phyloP scores from a whole-genome alignment of 768 basidiomycete genomes.

The Paxillus rubicundulus region DNA sequence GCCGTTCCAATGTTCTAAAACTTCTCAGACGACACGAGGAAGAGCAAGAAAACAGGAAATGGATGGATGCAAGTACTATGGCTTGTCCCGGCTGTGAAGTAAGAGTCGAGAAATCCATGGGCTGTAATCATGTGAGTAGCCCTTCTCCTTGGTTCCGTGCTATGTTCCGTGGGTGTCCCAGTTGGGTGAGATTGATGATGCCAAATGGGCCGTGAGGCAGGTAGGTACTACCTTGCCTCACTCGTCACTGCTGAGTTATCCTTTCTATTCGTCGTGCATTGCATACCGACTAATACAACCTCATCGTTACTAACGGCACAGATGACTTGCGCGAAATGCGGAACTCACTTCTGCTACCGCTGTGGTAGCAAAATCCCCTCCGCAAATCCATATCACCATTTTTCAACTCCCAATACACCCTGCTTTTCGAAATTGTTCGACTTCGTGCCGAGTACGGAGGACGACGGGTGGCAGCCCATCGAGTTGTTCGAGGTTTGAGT shows the following conservation, averaged over 20 bases:
- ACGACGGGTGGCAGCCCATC: slow-evolving; percentile 48
- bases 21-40: slow-evolving; percentile 67
- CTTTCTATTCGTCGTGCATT: background rate
- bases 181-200: background rate
- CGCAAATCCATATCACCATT: slow-evolving; percentile 65
- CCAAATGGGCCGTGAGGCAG: background rate
- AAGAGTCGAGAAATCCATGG: slow-evolving; percentile 70
- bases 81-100: slow-evolving; percentile 72
- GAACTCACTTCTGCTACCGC: slow-evolving; percentile 78
- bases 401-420: slow-evolving; percentile 46
- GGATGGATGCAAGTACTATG: slow-evolving; percentile 68
- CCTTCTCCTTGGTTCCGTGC: background rate
- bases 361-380: slow-evolving; percentile 57
- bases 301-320: slow-evolving; percentile 25
- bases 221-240: too few species aligned
- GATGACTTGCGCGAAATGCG: slow-evolving; percentile 81
- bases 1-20: slow-evolving; percentile 54
- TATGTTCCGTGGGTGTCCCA: slow-evolving; percentile 46
- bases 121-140: slow-evolving; percentile 83
- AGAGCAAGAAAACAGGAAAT: slow-evolving; percentile 70
- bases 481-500: slow-evolving; percentile 34
- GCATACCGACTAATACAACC: background rate
- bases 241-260: background rate
- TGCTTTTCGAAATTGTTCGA: slow-evolving; percentile 76
- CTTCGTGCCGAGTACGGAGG: slow-evolving; percentile 32